Evolutionary conservation across 208 protist genomes (phyloP).

Genomic region (Naegleria lovaniensis): DNA sequence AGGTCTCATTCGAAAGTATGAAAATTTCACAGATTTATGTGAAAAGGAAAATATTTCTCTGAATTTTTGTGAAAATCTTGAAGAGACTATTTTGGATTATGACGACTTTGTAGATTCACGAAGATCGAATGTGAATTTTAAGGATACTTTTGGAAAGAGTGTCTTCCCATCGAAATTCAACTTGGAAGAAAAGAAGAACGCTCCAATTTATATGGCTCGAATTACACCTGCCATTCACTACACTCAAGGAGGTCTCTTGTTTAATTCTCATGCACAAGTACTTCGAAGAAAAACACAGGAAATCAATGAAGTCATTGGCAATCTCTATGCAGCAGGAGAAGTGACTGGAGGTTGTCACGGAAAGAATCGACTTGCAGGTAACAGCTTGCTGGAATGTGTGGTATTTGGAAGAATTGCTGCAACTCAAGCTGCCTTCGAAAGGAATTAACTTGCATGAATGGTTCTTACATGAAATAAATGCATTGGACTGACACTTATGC

Average conservation of each 20-base stretch:
- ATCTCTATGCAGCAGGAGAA: slow-evolving; percentile 88
- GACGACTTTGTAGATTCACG: slow-evolving; percentile 23
- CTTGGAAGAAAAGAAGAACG: neutral
- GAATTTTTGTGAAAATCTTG: neutral
- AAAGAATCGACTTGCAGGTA: slow-evolving; percentile 88
- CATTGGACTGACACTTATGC: no score
- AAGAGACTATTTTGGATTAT: slow-evolving; percentile 43
- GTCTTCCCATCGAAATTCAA: slow-evolving; percentile 33
- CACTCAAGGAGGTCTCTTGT: slow-evolving; percentile 70
- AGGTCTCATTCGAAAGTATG: slow-evolving; percentile 31
- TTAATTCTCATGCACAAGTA: slow-evolving; percentile 53
- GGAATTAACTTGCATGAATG: no score
- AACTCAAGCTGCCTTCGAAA: neutral
- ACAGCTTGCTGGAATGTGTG: slow-evolving; percentile 89
- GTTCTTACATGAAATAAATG: no score
- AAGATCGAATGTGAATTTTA: slow-evolving; percentile 18
- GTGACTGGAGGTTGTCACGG: slow-evolving; percentile 93
- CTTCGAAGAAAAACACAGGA: slow-evolving; percentile 32
- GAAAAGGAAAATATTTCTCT: slow-evolving; percentile 27
- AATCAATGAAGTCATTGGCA: slow-evolving; percentile 49
- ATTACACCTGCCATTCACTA: slow-evolving; percentile 77
- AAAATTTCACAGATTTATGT: slow-evolving; percentile 11
- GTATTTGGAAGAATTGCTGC: slow-evolving; percentile 80
- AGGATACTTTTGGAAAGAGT: slow-evolving; percentile 48
- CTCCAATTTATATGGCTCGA: slow-evolving; percentile 37